Base-by-base conservation (phyloP, 2,329 filamentous ascomycete species). In the Aureobasidium sp. region DNA sequence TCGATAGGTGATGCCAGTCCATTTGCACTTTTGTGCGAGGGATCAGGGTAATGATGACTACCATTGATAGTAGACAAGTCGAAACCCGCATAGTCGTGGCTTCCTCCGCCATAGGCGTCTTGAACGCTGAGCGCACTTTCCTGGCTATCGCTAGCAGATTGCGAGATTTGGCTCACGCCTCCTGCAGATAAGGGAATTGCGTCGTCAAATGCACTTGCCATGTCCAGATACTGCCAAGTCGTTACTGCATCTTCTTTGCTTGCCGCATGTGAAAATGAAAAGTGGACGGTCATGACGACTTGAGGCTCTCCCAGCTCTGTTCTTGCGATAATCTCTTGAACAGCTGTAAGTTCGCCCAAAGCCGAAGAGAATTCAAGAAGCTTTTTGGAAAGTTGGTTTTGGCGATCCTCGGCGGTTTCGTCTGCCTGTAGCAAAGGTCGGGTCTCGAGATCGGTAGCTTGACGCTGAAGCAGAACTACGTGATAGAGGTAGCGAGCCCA, bases 291-390 rank as follows among this genome's bases (percentile, higher is more conserved):
- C 21, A 75, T 65, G 3, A 76, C 63, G 15, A 72, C 68, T 34
- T 69, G 66, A 8, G 64, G 59, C 27, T 68, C 65, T 0, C 66
- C 67, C 27, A 67, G 65, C 5, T 69, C 68, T 6, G 68, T 64
- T 9, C 69, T 66, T 13, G 74, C 73, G 37, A 73, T 73, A 32
- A 79, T 68, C 52, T 79, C 76, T 61, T 79, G 77, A 4, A 73
- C 70, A 5, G 75, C 77, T 1, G 72, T 76, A 47, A 79, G 70
- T 4, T 70, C 65, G 37, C 70, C 67, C 13, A 79, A 64, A 3
- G 68, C 67, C 3, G 68, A 65, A 3, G 68, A 65, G 1, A 77
- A 73, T 10, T 69, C 66, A 1, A 67, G 64, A 4, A 44, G 39
- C 27, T 61, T 50, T 21, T 66, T 62, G 16, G 49, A 65, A 16